Conservation (phyloP, 345 rosid species). For the Boechera stricta region DNA sequence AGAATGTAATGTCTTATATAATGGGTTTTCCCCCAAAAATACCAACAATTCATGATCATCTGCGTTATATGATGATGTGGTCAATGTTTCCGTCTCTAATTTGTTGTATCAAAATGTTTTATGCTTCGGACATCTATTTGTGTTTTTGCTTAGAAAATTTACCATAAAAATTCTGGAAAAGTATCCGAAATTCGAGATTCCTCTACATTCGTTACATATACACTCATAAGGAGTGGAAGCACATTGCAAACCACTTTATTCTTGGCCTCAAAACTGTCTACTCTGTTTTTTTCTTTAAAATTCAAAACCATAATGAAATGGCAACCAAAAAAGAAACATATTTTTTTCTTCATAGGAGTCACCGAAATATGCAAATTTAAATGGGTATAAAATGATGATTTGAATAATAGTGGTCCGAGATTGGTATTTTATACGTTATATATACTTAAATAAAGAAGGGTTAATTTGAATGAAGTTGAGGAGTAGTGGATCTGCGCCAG, state of each 20-base stretch:
- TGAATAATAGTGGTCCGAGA: slow-evolving; percentile 30
- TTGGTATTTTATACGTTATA: slow-evolving; percentile 32
- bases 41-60: neutral
- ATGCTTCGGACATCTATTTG: neutral
- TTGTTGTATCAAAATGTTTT: neutral
- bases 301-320: neutral
- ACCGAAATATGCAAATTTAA: slow-evolving; percentile 5
- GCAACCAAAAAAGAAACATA: neutral
- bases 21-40: neutral
- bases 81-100: neutral
- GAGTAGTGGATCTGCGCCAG: slow-evolving; percentile 55
- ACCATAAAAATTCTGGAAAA: neutral
- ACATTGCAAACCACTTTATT: neutral
- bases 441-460: slow-evolving; percentile 31
- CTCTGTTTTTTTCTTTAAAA: neutral
- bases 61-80: neutral
- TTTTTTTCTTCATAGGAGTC: neutral
- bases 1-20: slow-evolving; percentile 49
- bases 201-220: neutral
- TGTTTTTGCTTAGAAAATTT: neutral
- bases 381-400: slow-evolving; percentile 33
- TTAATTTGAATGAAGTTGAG: slow-evolving; percentile 34
- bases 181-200: too few species aligned
- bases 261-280: slow-evolving; percentile 4
- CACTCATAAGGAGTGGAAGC: neutral